Conservation (phyloP, 2,329 filamentous ascomycete genomes). For the Penicillium nordicum region DNA sequence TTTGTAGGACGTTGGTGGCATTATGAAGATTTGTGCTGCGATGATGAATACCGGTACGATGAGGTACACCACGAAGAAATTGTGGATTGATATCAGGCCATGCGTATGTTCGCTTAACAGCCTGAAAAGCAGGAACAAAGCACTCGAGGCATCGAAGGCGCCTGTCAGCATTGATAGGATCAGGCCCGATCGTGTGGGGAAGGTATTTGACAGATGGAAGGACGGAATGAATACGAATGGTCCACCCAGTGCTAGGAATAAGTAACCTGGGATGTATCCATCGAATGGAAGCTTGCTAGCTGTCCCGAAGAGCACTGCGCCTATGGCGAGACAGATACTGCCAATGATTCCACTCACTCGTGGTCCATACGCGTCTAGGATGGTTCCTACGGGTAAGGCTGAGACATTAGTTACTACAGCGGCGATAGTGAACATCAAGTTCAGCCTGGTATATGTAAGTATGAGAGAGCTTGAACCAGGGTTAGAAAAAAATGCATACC, state of each 20-base stretch:
- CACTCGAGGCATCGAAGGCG: conserved; percentile 78
- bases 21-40: conserved; percentile 64
- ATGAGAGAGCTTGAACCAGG: background rate
- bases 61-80: conserved; percentile 72
- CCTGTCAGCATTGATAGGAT: conserved; percentile 77
- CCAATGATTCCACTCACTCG: conserved; percentile 71
- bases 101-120: conserved; percentile 62
- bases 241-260: conserved; percentile 73
- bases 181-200: conserved; percentile 71
- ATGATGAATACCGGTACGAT: conserved; percentile 66
- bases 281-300: conserved; percentile 66
- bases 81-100: conserved; percentile 58
- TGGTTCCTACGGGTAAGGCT: conserved; percentile 77
- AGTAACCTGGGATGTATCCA: conserved; percentile 69
- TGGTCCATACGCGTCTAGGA: conserved; percentile 79
- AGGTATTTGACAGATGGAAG: conserved; percentile 81
- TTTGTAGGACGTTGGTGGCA: conserved; percentile 76
- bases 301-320: conserved; percentile 70
- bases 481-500: conserved; percentile 30
- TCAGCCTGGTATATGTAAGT: conserved; percentile 51
- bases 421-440: conserved; percentile 88
- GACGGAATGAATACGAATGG: conserved; percentile 79
- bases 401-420: conserved; percentile 85
- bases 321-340: conserved; percentile 63
- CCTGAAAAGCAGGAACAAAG: conserved; percentile 71